Conservation (phyloP, 1,284 basidiomycete species). For the Cutaneotrichosporon cavernicola region DNA sequence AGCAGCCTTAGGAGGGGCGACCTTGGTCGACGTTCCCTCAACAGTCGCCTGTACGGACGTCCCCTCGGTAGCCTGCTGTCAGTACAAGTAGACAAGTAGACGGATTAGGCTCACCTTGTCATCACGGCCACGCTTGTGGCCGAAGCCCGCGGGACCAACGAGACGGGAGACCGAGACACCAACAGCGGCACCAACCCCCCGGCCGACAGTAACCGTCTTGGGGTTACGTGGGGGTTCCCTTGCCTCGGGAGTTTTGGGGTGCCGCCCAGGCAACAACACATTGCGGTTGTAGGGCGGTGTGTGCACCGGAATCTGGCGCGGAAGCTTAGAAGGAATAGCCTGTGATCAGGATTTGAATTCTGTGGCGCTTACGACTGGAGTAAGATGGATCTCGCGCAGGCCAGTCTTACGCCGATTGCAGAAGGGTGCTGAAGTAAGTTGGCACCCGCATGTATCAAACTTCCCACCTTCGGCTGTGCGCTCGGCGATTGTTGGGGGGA, state of each 20-base stretch:
- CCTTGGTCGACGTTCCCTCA: background rate
- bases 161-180: background rate
- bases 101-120: background rate
- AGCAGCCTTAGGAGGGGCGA: background rate
- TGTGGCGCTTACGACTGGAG: background rate
- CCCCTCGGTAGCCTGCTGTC: background rate
- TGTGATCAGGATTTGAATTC: background rate
- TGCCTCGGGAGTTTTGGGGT: slow-evolving; percentile 1
- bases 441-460: background rate
- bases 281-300: background rate
- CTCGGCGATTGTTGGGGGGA: background rate
- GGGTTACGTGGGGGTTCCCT: background rate
- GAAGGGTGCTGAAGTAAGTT: slow-evolving; percentile 4
- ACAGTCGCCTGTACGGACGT: background rate
- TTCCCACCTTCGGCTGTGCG: background rate
- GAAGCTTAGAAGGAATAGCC: slow-evolving; percentile 1
- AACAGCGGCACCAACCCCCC: background rate
- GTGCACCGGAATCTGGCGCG: background rate
- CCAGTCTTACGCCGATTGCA: background rate
- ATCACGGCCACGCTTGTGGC: background rate
- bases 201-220: background rate
- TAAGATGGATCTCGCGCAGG: slow-evolving; percentile 16
- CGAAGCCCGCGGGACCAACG: slow-evolving; percentile 5
- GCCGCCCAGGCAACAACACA: background rate
- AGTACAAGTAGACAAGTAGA: background rate